These are phyloP conservation scores for Chlamydomonas sp. DNA, from an alignment of 139 green algal genomes.

Conservation along the genomic window DNA sequence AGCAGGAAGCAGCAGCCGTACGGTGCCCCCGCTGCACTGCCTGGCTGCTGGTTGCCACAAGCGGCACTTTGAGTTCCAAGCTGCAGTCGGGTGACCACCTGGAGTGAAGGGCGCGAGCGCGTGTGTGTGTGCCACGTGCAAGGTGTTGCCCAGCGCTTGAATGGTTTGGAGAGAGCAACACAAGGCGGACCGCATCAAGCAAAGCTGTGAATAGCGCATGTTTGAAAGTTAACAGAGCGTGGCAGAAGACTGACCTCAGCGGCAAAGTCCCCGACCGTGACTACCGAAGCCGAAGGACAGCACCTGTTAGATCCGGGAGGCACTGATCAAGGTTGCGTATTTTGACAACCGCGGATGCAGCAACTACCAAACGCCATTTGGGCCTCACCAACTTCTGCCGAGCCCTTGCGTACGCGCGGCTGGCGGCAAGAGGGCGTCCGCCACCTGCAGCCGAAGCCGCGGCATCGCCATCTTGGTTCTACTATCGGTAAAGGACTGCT, in stretches of 20 bases:
- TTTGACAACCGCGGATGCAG: neutral
- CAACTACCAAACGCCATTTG: no score
- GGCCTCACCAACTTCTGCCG: slow-evolving; percentile 1
- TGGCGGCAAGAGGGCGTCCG: slow-evolving; percentile 1
- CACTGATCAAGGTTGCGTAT: neutral
- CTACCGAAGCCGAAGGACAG: neutral
- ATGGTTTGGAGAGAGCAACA: neutral
- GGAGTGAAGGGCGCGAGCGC: neutral
- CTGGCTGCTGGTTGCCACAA: no score
- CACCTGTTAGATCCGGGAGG: neutral
- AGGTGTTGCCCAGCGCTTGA: no score
- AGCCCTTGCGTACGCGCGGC: slow-evolving; percentile 1
- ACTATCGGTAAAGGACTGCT: no score
- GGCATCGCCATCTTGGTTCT: neutral
- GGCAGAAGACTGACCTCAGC: neutral
- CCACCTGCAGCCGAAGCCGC: slow-evolving; percentile 6
- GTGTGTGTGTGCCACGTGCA: slow-evolving; percentile 1
- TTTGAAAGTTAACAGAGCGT: no score
- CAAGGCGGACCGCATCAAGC: neutral
- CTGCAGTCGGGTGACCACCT: neutral
- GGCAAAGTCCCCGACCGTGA: slow-evolving; percentile 2
- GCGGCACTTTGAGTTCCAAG: neutral
- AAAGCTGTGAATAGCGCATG: no score
- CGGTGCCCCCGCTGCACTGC: neutral
- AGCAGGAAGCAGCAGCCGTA: slow-evolving; percentile 8